Evolutionary conservation across 768 basidiomycete species (phyloP).

Genomic region (Atractiella rhizophila): DNA sequence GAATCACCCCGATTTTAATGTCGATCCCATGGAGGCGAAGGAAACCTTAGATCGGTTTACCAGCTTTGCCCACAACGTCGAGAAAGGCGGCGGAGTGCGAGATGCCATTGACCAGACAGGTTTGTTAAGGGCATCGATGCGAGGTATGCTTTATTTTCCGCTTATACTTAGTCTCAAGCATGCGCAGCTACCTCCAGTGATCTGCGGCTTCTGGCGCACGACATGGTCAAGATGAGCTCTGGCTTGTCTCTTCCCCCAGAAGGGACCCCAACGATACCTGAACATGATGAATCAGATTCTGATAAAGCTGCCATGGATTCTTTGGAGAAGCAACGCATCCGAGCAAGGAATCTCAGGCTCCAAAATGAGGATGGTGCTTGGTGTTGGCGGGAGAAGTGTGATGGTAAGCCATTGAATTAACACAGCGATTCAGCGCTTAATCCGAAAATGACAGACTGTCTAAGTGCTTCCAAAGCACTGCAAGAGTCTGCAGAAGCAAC

Average conservation of each 20-base stretch:
- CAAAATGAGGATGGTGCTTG: slow-evolving; percentile 49
- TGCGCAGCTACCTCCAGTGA: too few species aligned
- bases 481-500: slow-evolving; percentile 1
- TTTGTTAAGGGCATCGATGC: slow-evolving; percentile 36
- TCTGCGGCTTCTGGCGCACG: background rate
- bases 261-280: background rate
- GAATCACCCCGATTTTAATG: slow-evolving; percentile 61
- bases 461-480: slow-evolving; percentile 2
- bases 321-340: background rate
- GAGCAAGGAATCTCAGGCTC: slow-evolving; percentile 29
- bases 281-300: background rate
- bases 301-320: background rate
- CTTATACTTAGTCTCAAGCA: too few species aligned
- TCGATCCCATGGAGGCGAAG: slow-evolving; percentile 45
- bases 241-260: background rate
- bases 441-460: background rate
- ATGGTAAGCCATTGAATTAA: slow-evolving; percentile 25
- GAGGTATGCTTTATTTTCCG: slow-evolving; percentile 33
- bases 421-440: background rate
- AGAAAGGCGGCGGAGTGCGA: slow-evolving; percentile 30
- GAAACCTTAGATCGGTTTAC: slow-evolving; percentile 38
- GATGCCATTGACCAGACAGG: slow-evolving; percentile 38
- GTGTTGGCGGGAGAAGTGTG: slow-evolving; percentile 62
- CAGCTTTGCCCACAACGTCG: slow-evolving; percentile 38
- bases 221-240: background rate